A percentile compares a stretch with the other conserved stretches of the same genome.
phyloP scores from a whole-genome alignment of 1,284 basidiomycete species.

The Anthracocystis setariae region DNA sequence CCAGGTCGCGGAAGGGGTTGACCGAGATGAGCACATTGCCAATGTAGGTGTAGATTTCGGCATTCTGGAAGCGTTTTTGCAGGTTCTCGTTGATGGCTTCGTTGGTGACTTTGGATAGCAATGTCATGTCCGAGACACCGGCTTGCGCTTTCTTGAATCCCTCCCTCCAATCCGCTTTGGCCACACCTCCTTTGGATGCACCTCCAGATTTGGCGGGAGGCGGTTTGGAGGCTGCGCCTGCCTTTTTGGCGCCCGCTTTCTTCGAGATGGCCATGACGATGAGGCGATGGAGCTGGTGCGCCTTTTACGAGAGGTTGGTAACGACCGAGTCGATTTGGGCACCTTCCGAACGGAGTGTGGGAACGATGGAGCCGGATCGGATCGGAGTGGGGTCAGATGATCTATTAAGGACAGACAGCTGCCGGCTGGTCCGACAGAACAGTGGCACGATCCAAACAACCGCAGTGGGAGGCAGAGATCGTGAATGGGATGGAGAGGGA shows the following conservation, averaged over 20 bases:
- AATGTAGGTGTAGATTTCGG: constrained; percentile 99
- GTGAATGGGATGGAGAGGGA: not conserved
- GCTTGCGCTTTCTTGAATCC: constrained; percentile 71
- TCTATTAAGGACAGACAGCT: not conserved
- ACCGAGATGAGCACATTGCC: constrained; percentile 97
- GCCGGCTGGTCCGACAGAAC: constrained; percentile 20
- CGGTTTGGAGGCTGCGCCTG: constrained; percentile 50
- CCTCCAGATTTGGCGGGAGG: constrained; percentile 46
- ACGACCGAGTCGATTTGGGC: constrained; percentile 1
- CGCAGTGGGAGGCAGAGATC: not conserved
- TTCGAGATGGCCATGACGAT: constrained; percentile 66
- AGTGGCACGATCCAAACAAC: not conserved
- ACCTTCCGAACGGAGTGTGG: not conserved
- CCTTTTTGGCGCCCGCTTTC: constrained; percentile 62
- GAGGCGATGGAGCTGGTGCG: not conserved
- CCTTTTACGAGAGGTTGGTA: not conserved
- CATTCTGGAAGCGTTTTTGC: constrained; percentile 91
- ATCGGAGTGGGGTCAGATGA: not conserved
- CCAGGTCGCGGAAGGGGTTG: constrained; percentile 91
- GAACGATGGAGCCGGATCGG: too few species aligned
- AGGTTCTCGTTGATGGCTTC: constrained; percentile 98
- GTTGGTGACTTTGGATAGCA: constrained; percentile 95
- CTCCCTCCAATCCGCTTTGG: constrained; percentile 67
- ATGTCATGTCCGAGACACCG: constrained; percentile 98
- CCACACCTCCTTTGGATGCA: constrained; percentile 60